Conservation (phyloP, 2,329 filamentous ascomycete genomes). For the Colletotrichum tofieldiae region DNA sequence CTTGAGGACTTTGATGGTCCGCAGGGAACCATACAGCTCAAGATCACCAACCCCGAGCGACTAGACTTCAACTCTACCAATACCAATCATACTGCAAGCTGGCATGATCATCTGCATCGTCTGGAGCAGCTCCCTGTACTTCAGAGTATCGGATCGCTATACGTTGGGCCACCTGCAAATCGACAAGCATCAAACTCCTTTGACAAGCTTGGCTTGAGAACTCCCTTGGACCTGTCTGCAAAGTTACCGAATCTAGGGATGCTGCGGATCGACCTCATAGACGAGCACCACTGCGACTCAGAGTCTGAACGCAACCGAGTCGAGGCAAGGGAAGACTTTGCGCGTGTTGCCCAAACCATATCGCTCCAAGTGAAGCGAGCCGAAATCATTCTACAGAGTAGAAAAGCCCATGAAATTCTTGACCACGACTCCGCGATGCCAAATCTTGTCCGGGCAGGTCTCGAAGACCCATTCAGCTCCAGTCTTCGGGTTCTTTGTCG, state of each 20-base stretch:
- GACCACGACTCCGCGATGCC: conserved; percentile 15
- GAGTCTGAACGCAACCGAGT: background rate
- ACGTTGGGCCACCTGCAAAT: background rate
- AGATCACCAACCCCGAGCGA: background rate
- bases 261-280: background rate
- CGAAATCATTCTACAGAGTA: background rate
- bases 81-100: background rate
- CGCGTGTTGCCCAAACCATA: background rate
- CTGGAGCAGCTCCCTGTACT: background rate
- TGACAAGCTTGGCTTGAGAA: background rate
- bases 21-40: background rate
- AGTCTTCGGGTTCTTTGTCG: conserved; percentile 8
- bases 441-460: conserved; percentile 2
- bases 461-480: conserved; percentile 4
- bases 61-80: background rate
- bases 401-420: conserved; percentile 3
- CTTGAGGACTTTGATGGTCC: background rate
- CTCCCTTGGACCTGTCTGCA: background rate
- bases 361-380: background rate
- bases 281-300: conserved; percentile 17
- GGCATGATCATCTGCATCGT: background rate
- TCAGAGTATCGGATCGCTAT: background rate
- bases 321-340: background rate
- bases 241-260: conserved; percentile 12
- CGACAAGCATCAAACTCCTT: background rate